Conservation (phyloP, 2,329 filamentous ascomycete genomes). For the Aureobasidium sp. region DNA sequence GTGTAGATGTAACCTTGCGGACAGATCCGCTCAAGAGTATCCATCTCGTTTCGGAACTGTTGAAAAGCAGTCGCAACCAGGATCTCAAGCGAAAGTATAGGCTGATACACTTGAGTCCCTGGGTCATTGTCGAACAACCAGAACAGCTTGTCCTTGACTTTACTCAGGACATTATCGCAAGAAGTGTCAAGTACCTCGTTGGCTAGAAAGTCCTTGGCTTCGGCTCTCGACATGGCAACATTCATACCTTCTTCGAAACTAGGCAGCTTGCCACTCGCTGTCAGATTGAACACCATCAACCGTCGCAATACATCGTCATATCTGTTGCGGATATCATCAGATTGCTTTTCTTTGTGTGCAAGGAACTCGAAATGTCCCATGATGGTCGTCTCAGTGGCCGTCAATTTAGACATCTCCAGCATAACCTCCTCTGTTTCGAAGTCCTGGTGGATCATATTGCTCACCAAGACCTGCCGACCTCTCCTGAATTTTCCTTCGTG, state of each 20-base stretch:
- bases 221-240: neutral
- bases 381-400: neutral
- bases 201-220: neutral
- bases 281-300: neutral
- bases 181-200: neutral
- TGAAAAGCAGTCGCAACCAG: constrained; percentile 4
- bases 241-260: neutral
- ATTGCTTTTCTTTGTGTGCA: neutral
- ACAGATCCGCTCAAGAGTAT: constrained; percentile 2
- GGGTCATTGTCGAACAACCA: neutral
- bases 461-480: constrained; percentile 4
- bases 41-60: constrained; percentile 4
- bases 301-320: constrained; percentile 5
- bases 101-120: neutral
- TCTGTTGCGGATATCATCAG: neutral
- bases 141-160: neutral
- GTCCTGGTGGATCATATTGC: constrained; percentile 12
- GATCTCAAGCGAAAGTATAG: constrained; percentile 8
- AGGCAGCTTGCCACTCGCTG: neutral
- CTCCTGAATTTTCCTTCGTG: neutral
- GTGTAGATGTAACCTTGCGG: constrained; percentile 6
- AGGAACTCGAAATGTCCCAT: neutral
- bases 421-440: constrained; percentile 8
- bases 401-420: neutral
- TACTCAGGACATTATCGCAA: neutral